Conservation (phyloP, 345 rosid genomes). For the Syzygium oleosum region DNA sequence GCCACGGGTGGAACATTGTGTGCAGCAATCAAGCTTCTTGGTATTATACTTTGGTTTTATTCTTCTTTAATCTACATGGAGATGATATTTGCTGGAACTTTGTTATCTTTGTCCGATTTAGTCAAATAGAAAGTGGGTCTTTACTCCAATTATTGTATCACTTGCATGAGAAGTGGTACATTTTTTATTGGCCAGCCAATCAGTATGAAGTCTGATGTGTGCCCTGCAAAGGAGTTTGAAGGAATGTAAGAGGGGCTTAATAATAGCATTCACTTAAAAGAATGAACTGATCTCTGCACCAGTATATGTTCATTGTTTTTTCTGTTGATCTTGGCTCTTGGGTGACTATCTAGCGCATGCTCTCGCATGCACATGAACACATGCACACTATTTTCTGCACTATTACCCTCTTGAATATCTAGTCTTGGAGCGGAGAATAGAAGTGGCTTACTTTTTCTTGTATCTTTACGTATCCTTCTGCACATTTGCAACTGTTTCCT, state of each 20-base stretch:
- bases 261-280: neutral
- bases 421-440: neutral
- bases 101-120: neutral
- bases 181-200: neutral
- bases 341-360: neutral
- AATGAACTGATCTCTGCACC: neutral
- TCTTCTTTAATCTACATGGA: neutral
- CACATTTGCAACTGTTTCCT: neutral
- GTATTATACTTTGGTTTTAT: slow-evolving; percentile 23
- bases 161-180: neutral
- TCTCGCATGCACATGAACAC: neutral
- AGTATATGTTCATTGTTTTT: neutral
- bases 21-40: slow-evolving; percentile 94
- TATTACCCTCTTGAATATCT: neutral
- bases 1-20: slow-evolving; percentile 94
- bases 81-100: neutral
- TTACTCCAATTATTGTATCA: neutral
- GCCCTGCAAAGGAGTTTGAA: neutral
- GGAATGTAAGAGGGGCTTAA: neutral
- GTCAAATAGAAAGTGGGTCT: neutral
- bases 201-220: neutral
- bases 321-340: neutral
- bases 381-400: neutral
- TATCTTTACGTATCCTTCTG: neutral
- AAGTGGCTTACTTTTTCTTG: neutral